Evolutionary conservation across 2,329 filamentous ascomycete species (phyloP), one percentile per base, ranked within the genome.

Genomic region (Xylaria sp.): DNA sequence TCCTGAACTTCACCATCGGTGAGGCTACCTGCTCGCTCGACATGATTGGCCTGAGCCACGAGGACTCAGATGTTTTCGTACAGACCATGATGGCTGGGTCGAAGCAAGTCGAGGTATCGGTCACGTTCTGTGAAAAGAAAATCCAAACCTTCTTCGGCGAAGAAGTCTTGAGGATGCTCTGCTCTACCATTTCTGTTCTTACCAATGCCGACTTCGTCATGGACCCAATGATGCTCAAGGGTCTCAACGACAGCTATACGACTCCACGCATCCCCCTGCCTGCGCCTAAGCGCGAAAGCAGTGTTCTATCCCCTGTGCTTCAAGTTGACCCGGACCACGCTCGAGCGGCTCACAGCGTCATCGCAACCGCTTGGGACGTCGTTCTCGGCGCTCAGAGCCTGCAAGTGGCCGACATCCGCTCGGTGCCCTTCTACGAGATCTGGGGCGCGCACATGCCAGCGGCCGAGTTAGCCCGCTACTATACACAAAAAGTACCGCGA

Each of bases 371-470:
- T 0, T 88, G 86, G 86, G 78, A 80, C 1, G 75, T 81, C 2
- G 77, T 84, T 2, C 79, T 88, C 6, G 80, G 83, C 33, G 80
- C 83, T 0, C 73, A 80, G 0, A 71, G 77, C 0, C 74, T 83
- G 2, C 79, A 80, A 9, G 79, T 85, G 0, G 78, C 83, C n/a
- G 75, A 84, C 52, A 77, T 85, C 4, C 81, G 83, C 41, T 80
- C 81, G 1, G 82, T 84, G 0, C 81, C 83, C 0, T 88, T 88
- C 75, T 87, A 84, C 73, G 82, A 86, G 56, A 80, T 87, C 13
- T 85, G 84, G 77, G 83, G 83, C 8, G 84, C 84, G 1, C 78
- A 87, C 25, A 79, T 88, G 51, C 82, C 86, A 0, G 86, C 86
- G 0, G 78, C 83, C 7, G 79, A 84, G 70, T 79, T 88, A 36